phyloP scores from a whole-genome alignment of 2,329 filamentous ascomycete species.

The Aspergillus brasiliensis region DNA sequence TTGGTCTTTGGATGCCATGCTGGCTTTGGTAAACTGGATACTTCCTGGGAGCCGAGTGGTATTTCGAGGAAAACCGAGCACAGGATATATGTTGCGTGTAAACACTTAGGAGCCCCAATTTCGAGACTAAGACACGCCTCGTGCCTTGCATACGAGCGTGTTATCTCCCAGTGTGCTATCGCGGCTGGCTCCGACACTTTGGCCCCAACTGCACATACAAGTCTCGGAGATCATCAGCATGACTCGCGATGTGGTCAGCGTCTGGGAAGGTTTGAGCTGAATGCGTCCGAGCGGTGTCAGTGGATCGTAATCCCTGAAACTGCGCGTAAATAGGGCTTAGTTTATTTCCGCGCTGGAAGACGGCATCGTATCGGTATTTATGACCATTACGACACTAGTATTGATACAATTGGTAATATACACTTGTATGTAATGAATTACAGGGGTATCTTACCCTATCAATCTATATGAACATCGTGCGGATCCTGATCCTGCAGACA shows the following conservation, averaged over 20 bases:
- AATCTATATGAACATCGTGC: neutral
- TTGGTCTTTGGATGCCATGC: neutral
- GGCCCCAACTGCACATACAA: neutral
- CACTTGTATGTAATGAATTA: neutral
- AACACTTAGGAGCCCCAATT: no score
- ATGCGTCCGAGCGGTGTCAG: neutral
- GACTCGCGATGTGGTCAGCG: neutral
- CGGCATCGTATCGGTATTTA: neutral
- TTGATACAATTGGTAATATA: neutral
- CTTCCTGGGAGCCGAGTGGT: neutral
- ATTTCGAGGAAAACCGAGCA: neutral
- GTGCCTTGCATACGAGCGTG: neutral
- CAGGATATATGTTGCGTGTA: neutral
- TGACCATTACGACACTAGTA: neutral
- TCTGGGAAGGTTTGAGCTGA: neutral
- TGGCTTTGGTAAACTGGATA: neutral
- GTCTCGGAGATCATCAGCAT: slow-evolving; percentile 1
- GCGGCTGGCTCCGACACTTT: neutral
- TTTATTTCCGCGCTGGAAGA: neutral
- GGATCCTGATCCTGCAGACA: neutral
- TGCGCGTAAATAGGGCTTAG: neutral
- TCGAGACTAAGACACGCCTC: neutral
- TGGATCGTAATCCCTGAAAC: neutral
- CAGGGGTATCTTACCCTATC: neutral
- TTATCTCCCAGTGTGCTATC: neutral